Evolutionary conservation across 83 land plant species (phyloP), one percentile per base, ranked within the genome.

Genomic region (Picea engelmannii): DNA sequence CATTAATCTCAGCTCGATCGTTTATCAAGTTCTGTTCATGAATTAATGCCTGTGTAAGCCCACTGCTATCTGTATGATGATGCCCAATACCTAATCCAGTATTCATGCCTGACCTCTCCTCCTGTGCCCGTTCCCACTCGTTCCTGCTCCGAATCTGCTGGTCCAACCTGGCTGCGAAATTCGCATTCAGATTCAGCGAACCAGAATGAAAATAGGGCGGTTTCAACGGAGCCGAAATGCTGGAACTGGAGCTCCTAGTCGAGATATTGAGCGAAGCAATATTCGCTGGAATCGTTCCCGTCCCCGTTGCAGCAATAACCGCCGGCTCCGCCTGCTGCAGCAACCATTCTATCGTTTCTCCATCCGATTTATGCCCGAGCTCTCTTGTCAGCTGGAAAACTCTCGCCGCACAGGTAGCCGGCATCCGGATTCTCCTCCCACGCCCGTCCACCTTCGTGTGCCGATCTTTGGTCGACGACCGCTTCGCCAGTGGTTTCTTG

Each of bases 241-340:
- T 66, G 12, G 94, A 88, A 60, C 89, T 89, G 31, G 94, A 92
- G 89, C 91, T 88, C 6, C 94, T 89, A 60, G 90, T 84, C 52
- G 92, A 90, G 42, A 90, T 88, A 71, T 90, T 92, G 73, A 92
- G 88, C 12, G 94, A 88, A 23, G 92, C 86, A 84, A 90, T 90
- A 68, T 89, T 92, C 21, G 96, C 96, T 1, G 96, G 96, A 52
- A 92, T 91, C 23, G 95, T 92, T 12, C 95, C 96, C 38, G 96
- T 92, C 2, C 96, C 96, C 0, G 96, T 93, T 69, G 96, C 96
- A 21, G 84, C 81, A 20, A 86, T 85, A 68, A 87, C 79, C 24
- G 89, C 84, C 20, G 89, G 89, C 63, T 87, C 89, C 4, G 89
- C 89, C 27, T 87, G 89, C 40, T 81, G 84, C 4, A 87, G 75